Conservation (phyloP, 768 basidiomycete genomes). For the Rhizopogon vesiculosus region DNA sequence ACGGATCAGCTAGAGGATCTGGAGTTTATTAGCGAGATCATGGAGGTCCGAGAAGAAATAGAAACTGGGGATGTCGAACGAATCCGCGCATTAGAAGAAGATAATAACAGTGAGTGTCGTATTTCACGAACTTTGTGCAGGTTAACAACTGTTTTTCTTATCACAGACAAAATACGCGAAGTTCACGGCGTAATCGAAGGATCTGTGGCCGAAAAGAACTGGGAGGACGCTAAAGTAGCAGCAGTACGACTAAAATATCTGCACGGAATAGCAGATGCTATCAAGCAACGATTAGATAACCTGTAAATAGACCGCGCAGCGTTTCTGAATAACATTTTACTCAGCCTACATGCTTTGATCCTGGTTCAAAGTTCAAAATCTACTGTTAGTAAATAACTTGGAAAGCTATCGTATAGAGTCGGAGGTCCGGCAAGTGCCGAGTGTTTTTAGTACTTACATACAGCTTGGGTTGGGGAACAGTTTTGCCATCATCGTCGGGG, state of each 20-base stretch:
- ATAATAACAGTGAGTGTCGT: conserved; percentile 48
- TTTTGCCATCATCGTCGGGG: background rate
- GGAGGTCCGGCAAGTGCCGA: background rate
- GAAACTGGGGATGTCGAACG: conserved; percentile 52
- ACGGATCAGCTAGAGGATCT: conserved; percentile 68
- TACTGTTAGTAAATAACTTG: too few relatives aligned
- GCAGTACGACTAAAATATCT: conserved; percentile 75
- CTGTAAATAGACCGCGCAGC: background rate
- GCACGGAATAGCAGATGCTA: conserved; percentile 47
- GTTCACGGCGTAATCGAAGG: conserved; percentile 42
- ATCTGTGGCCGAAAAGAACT: conserved; percentile 48
- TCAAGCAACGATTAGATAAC: conserved; percentile 9
- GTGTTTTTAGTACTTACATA: background rate
- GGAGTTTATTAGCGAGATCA: conserved; percentile 67
- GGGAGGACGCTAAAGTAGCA: conserved; percentile 50
- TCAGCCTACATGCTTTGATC: too few relatives aligned
- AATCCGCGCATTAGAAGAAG: conserved; percentile 45
- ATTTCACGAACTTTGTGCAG: background rate
- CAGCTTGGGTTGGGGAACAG: background rate
- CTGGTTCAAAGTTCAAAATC: too few relatives aligned
- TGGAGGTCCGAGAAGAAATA: conserved; percentile 75
- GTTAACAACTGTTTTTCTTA: background rate
- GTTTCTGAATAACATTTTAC: too few relatives aligned
- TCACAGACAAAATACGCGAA: conserved; percentile 46
- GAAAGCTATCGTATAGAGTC: too few relatives aligned